phyloP scores from a whole-genome alignment of 768 basidiomycete species.

The Naematelia encephala region DNA sequence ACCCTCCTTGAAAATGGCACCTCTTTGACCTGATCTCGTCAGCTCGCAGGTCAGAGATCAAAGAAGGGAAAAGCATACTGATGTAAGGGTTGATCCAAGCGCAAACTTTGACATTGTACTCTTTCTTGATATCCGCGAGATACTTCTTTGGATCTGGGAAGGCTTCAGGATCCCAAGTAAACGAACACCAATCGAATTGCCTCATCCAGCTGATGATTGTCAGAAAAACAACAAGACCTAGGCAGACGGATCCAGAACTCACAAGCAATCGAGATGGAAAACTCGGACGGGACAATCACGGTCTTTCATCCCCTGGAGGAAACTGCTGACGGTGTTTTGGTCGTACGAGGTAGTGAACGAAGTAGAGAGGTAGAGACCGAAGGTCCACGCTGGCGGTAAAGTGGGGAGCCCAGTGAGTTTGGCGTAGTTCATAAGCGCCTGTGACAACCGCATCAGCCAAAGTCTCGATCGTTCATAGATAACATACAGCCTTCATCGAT shows the following conservation, averaged over 20 bases:
- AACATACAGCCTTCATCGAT: slow-evolving; percentile 61
- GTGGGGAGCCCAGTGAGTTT: slow-evolving; percentile 28
- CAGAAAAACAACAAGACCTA: too few relatives aligned
- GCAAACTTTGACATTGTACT: slow-evolving; percentile 66
- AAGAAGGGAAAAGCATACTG: slow-evolving; percentile 53
- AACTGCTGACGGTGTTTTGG: slow-evolving; percentile 64
- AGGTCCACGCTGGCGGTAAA: slow-evolving; percentile 70
- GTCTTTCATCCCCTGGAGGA: slow-evolving; percentile 66
- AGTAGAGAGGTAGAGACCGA: slow-evolving; percentile 73
- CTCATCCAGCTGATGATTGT: slow-evolving; percentile 41
- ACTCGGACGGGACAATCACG: slow-evolving; percentile 57
- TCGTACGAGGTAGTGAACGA: slow-evolving; percentile 68
- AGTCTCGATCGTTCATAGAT: slow-evolving; percentile 12
- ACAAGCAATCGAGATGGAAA: slow-evolving; percentile 66
- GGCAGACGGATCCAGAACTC: too few relatives aligned
- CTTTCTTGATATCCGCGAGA: slow-evolving; percentile 55
- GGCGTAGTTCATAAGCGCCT: slow-evolving; percentile 31
- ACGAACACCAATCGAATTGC: slow-evolving; percentile 51
- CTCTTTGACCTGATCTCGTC: slow-evolving; percentile 21
- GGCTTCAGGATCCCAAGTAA: slow-evolving; percentile 71
- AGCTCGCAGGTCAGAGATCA: neutral
- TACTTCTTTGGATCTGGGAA: slow-evolving; percentile 67
- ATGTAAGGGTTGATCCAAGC: slow-evolving; percentile 71
- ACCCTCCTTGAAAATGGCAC: slow-evolving; percentile 64
- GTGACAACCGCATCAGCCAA: slow-evolving; percentile 9